Evolutionary conservation across 805 yeast genomes (phyloP).

Genomic region (Ogataea methanolica): DNA sequence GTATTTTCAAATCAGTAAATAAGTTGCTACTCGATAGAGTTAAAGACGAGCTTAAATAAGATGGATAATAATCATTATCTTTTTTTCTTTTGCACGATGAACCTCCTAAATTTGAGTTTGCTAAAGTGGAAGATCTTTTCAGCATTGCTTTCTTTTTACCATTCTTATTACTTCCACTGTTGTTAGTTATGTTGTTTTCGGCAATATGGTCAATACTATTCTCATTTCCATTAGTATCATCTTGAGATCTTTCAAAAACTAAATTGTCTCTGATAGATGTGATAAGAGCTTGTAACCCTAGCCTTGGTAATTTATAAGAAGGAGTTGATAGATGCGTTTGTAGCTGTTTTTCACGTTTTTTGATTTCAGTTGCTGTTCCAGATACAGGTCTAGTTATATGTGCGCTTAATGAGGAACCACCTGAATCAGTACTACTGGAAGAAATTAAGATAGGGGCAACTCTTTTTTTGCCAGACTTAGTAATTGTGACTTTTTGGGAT

Average conservation of each 20-base stretch:
- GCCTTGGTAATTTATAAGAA: conserved; percentile 52
- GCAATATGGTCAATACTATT: conserved; percentile 44
- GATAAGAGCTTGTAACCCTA: conserved; percentile 62
- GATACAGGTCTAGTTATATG: conserved; percentile 2
- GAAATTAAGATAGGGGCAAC: conserved; percentile 69
- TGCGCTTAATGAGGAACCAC: conserved; percentile 15
- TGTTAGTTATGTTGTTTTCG: conserved; percentile 22
- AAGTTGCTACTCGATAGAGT: conserved; percentile 22
- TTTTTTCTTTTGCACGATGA: conserved; percentile 31
- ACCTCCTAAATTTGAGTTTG: conserved; percentile 15
- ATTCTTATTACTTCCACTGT: no score
- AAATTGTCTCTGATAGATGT: conserved; percentile 47
- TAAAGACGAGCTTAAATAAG: conserved; percentile 21
- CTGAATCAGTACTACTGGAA: neutral
- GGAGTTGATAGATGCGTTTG: conserved; percentile 33
- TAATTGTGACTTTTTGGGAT: conserved; percentile 50
- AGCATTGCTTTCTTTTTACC: conserved; percentile 19
- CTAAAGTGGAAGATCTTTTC: conserved; percentile 25
- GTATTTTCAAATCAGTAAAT: conserved; percentile 24
- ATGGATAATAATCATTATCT: conserved; percentile 28
- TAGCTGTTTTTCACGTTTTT: conserved; percentile 23
- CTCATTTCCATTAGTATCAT: conserved; percentile 30
- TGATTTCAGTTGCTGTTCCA: conserved; percentile 3
- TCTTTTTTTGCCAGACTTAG: conserved; percentile 73
- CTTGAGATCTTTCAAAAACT: conserved; percentile 21